phyloP scores from a whole-genome alignment of 148 eudicot species.

The Amaranthus cruentus region DNA sequence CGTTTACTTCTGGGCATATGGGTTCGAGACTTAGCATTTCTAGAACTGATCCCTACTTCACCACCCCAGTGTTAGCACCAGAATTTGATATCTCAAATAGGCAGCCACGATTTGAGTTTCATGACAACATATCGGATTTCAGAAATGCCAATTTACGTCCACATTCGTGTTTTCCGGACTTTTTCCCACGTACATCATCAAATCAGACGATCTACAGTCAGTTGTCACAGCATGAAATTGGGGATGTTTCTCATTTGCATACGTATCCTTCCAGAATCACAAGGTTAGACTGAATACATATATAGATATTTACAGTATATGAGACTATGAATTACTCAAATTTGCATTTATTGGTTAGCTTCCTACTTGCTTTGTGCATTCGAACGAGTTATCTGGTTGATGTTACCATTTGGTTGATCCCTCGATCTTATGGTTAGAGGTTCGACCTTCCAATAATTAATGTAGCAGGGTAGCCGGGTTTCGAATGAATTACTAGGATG shows the following conservation, averaged over 20 bases:
- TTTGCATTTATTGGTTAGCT: background rate
- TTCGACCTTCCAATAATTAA: too few species aligned
- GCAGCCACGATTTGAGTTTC: slow-evolving; percentile 22
- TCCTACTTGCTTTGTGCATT: background rate
- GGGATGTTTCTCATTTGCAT: slow-evolving; percentile 26
- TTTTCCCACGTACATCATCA: slow-evolving; percentile 24
- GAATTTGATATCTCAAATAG: slow-evolving; percentile 14
- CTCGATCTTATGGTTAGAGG: too few species aligned
- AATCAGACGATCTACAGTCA: slow-evolving; percentile 21
- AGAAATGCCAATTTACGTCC: slow-evolving; percentile 13
- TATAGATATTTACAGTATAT: slow-evolving; percentile 10
- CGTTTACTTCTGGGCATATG: slow-evolving; percentile 23
- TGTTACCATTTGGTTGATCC: too few species aligned
- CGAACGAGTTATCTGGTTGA: too few species aligned
- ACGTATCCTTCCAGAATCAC: slow-evolving; percentile 25
- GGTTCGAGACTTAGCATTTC: slow-evolving; percentile 23
- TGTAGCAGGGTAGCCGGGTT: too few species aligned
- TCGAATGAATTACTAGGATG: background rate
- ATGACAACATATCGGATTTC: slow-evolving; percentile 24
- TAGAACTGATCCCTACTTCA: slow-evolving; percentile 13
- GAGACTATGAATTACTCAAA: background rate
- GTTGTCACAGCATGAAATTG: slow-evolving; percentile 20
- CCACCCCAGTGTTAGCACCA: slow-evolving; percentile 10
- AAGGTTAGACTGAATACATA: slow-evolving; percentile 33
- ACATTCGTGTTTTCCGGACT: slow-evolving; percentile 21